A percentile compares a stretch with the other conserved stretches of the same genome.
These are phyloP conservation scores for Colletotrichum lentis DNA, from an alignment of 2,329 filamentous ascomycete genomes.

Conservation along the genomic window DNA sequence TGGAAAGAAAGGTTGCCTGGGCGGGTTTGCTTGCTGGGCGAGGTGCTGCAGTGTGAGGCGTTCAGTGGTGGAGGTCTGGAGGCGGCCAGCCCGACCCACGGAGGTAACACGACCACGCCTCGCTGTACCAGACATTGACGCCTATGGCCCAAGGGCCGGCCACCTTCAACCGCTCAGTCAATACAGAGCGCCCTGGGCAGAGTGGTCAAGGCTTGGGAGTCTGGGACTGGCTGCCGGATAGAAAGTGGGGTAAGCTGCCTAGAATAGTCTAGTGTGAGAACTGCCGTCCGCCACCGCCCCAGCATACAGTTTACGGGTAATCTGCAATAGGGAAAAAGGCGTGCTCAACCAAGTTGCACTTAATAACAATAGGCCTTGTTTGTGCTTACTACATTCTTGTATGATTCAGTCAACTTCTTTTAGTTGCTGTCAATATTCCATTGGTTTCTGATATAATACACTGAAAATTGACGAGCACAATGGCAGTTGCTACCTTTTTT, in stretches of 20 bases:
- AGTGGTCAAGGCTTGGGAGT: constrained; percentile 11
- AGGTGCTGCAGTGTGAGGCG: constrained; percentile 26
- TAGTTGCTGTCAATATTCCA: too few relatives aligned
- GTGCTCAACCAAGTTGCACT: constrained; percentile 9
- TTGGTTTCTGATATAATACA: background rate
- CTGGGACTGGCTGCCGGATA: constrained; percentile 16
- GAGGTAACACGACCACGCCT: constrained; percentile 1
- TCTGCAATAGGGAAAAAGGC: constrained; percentile 31
- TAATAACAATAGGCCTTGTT: background rate
- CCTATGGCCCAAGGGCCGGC: too few relatives aligned
- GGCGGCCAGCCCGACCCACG: constrained; percentile 14
- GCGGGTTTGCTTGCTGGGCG: constrained; percentile 5
- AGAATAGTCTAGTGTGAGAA: background rate
- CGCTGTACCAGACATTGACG: constrained; percentile 5
- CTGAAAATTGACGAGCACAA: too few relatives aligned
- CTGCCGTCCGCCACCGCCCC: constrained; percentile 25
- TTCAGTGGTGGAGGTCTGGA: constrained; percentile 30
- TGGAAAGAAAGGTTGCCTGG: constrained; percentile 15
- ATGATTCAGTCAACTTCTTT: too few relatives aligned
- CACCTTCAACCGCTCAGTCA: constrained; percentile 1
- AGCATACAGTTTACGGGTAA: background rate
- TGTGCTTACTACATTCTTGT: background rate
- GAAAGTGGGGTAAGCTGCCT: constrained; percentile 10
- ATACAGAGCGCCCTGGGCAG: background rate
- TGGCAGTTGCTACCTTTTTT: too few relatives aligned